A percentile compares a stretch with the other conserved stretches of the same genome.
phyloP scores from a whole-genome alignment of 2,329 filamentous ascomycete genomes.

The Cladosporium sp. region DNA sequence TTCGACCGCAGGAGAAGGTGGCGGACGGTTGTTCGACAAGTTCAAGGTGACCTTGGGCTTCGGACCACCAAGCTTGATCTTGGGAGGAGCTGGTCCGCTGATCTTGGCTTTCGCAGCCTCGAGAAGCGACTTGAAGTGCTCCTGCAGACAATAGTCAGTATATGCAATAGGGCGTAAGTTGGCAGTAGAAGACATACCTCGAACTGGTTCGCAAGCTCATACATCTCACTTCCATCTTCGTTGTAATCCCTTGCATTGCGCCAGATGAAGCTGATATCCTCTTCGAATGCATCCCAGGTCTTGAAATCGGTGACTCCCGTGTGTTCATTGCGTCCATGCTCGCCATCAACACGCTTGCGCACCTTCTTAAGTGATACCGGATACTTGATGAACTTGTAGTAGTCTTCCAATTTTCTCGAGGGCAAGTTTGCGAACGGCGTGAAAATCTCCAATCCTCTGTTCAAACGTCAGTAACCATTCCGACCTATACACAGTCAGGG shows the following conservation, averaged over 20 bases:
- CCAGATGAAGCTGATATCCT: conserved; percentile 78
- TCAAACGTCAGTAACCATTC: conserved; percentile 9
- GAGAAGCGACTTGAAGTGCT: conserved; percentile 64
- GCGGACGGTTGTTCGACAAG: conserved; percentile 31
- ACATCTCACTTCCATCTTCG: conserved; percentile 85
- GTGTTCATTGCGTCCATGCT: conserved; percentile 62
- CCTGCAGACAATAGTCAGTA: conserved; percentile 42
- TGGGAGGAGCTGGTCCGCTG: conserved; percentile 66
- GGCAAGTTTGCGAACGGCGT: conserved; percentile 76
- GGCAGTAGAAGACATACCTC: conserved; percentile 53
- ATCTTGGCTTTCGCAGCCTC: conserved; percentile 69
- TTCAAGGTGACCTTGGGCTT: conserved; percentile 38
- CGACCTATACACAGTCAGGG: neutral
- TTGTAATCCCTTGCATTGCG: conserved; percentile 85
- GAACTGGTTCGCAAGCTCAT: conserved; percentile 69
- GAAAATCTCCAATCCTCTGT: conserved; percentile 62
- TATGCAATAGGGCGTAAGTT: neutral
- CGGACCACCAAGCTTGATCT: conserved; percentile 62
- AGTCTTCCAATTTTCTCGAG: conserved; percentile 71
- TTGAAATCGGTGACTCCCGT: conserved; percentile 66
- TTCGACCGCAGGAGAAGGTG: conserved; percentile 46
- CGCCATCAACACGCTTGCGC: conserved; percentile 71
- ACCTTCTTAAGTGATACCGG: conserved; percentile 75
- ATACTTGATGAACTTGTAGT: conserved; percentile 77
- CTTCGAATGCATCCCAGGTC: conserved; percentile 76